Base-by-base conservation (phyloP, 371 early-diverging fungal genomes). In the Rhizopus arrhizus region DNA sequence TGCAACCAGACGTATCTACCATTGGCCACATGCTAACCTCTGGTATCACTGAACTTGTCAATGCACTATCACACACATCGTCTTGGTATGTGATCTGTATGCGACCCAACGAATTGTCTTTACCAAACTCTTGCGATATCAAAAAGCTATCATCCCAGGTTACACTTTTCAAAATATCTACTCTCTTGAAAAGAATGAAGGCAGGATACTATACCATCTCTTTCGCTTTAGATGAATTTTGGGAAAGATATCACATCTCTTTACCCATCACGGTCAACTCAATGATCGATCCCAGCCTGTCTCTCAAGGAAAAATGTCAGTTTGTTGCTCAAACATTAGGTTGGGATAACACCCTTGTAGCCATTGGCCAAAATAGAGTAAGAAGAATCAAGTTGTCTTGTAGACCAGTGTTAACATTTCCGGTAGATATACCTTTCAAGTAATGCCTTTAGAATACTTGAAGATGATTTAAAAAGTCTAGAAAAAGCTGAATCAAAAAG, bases 31-130 rank as follows among this genome's bases (percentile, higher is more conserved):
- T 92, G 10, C 36, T 77, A n/a, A 49, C 62, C 2, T 34, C 54
- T 15, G 74, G 90, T 5, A 74, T 92, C 8, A 72, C 81, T 22
- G 90, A 91, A 58, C 69, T 95, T 12, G 78, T 91, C 8, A 86
- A 87, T 13, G 84, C 89, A 10, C 73, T 95, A 13, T 83, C 82
- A 28, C 33, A 35, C 7, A 59, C 59, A 2, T 80, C 85, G 36
- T 78, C 91, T 10, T 96, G 95, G 96, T 91, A 86, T 66, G 77
- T 95, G 34, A 69, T 91, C 61, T 93, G 92, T 76, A 72, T 97
- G 47, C 81, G 84, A 38, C 89, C 91, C 1, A 87, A 89, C 62
- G 88, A 89, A 58, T 71, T 84, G 2, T 74, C 77, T 47, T 69
- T 82, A 64, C 74, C 85, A 29, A 72, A 77, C 41, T 65, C 73